A percentile compares a stretch with the other conserved stretches of the same genome.
Conservation (phyloP, 805 yeast species). For the Candida railenensis region DNA sequence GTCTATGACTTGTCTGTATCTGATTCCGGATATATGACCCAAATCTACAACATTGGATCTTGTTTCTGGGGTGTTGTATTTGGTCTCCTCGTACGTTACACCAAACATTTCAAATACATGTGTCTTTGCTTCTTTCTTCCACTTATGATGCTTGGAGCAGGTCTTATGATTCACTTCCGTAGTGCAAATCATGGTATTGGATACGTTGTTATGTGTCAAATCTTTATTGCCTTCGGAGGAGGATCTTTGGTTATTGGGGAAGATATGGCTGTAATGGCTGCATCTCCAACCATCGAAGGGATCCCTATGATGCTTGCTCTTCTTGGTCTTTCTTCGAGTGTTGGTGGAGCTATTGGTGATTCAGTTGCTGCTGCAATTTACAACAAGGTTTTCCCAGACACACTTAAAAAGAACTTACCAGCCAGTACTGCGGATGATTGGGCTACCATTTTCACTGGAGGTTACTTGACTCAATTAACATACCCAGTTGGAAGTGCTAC, state of each 20-base stretch:
- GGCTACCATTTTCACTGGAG: slow-evolving; percentile 16
- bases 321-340: slow-evolving; percentile 8
- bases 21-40: neutral
- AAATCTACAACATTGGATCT: neutral
- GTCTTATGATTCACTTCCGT: neutral
- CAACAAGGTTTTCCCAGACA: slow-evolving; percentile 20
- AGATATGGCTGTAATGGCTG: slow-evolving; percentile 30
- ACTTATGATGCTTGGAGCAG: neutral
- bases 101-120: neutral
- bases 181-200: neutral
- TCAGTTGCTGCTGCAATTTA: slow-evolving; percentile 10
- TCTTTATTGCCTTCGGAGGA: neutral
- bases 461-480: slow-evolving; percentile 15
- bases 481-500: slow-evolving; percentile 19
- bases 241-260: slow-evolving; percentile 3
- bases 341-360: slow-evolving; percentile 12
- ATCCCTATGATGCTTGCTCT: slow-evolving; percentile 12
- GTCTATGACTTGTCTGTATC: neutral
- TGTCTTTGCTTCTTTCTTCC: neutral
- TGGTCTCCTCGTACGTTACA: neutral
- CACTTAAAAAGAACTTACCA: slow-evolving; percentile 23
- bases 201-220: neutral
- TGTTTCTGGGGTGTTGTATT: neutral
- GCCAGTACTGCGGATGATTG: slow-evolving; percentile 12
- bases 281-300: slow-evolving; percentile 8